phyloP scores from a whole-genome alignment of 805 yeast species.

The Metschnikowia hibisci region DNA sequence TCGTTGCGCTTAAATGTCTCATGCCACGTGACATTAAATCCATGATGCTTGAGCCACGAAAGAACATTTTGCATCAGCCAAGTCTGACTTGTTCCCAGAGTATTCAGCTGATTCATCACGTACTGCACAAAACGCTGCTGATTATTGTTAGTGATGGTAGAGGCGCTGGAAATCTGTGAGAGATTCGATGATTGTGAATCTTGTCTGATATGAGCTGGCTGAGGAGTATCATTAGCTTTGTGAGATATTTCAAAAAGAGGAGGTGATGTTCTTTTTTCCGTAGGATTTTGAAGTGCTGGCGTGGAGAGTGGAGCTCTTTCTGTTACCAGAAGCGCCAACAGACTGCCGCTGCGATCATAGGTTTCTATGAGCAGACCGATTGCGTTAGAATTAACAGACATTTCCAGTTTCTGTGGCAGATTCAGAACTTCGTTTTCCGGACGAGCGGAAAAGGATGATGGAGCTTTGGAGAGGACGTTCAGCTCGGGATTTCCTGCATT shows the following conservation, averaged over 20 bases:
- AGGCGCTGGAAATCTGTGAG: slow-evolving; percentile 28
- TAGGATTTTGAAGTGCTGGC: slow-evolving; percentile 7
- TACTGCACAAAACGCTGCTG: slow-evolving; percentile 40
- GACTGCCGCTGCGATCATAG: slow-evolving; percentile 27
- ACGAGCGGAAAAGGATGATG: background rate
- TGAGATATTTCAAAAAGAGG: background rate
- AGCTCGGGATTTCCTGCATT: too few relatives aligned
- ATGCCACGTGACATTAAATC: slow-evolving; percentile 74
- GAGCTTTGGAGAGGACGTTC: too few relatives aligned
- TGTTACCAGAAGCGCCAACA: slow-evolving; percentile 13
- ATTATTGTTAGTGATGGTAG: slow-evolving; percentile 29
- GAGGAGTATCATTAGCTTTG: background rate
- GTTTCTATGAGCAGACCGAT: slow-evolving; percentile 29
- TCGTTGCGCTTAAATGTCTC: slow-evolving; percentile 54
- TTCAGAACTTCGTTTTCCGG: slow-evolving; percentile 1
- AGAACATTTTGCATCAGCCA: slow-evolving; percentile 73
- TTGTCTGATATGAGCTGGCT: slow-evolving; percentile 25
- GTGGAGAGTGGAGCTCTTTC: slow-evolving; percentile 2
- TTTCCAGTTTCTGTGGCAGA: slow-evolving; percentile 21
- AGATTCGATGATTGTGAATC: slow-evolving; percentile 34
- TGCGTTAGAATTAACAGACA: slow-evolving; percentile 22
- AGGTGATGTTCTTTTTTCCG: background rate
- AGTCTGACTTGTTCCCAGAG: slow-evolving; percentile 16
- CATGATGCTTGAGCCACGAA: slow-evolving; percentile 63
- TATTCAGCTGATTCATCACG: slow-evolving; percentile 36